Base-by-base conservation (phyloP, 805 yeast genomes). In the Yamadazyma insecticola region DNA sequence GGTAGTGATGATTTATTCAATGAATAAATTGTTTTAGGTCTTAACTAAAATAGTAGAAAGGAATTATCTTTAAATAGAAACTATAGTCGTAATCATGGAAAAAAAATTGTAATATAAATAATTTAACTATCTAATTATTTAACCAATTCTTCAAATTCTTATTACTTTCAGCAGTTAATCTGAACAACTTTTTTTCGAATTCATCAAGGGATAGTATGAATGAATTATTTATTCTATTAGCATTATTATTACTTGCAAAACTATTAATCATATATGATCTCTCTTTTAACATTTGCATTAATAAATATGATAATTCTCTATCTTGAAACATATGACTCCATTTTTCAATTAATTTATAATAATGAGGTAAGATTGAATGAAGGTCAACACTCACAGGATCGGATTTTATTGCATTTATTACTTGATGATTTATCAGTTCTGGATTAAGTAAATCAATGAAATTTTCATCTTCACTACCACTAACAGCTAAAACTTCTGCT, bases 341-440 rank as follows among this genome's bases (percentile, higher is more conserved):
- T 46, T 79, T 77, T 32, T 79, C 77, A 5, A 81, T 81, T 16
- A 88, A 55, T 14, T 70, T 62, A 44, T 82, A 85, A 54, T 74
- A 92, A 45, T 83, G 73, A 0, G 88, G 73, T 32, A 72, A 63
- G 22, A 81, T 71, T 2, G 77, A 55, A 40, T 82, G 81, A 16
- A 86, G 50, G 47, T 86, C 90, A n/a, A 87, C 63, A 13, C 72
- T 60, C 1, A 53, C 53, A 1, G 94, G 75, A 39, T 76, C 81
- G 1, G 95, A 70, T 49, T 83, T 85, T 28, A 89, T 78, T 21
- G 96, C 94, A 48, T 88, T 89, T 18, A 83, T 55, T 13, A 88
- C 88, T 35, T 74, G 75, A 6, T 62, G 50, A 14, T 74, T 65
- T 33, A 88, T 70, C 24, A 79, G 76, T 2, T 78, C 83, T 1